These are phyloP conservation scores for Chlorophyllum brunneum DNA, from an alignment of 768 basidiomycete genomes.

Conservation along the genomic window DNA sequence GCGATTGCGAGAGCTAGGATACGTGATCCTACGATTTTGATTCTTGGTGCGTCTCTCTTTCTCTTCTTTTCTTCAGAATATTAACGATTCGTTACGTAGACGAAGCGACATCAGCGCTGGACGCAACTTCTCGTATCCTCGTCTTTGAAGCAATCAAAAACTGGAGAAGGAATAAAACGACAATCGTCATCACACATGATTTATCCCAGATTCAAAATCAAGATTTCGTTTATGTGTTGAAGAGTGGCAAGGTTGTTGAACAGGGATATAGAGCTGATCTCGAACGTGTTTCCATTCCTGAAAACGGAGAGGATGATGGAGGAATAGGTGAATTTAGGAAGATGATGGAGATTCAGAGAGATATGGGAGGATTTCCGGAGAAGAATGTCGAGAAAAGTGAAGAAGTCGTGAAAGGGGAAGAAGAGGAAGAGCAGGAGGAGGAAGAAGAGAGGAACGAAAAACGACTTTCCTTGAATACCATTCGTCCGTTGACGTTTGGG, in stretches of 20 bases:
- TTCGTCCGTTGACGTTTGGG: slow-evolving; percentile 61
- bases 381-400: slow-evolving; percentile 23
- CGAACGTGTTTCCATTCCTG: slow-evolving; percentile 32
- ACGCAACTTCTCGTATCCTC: slow-evolving; percentile 80
- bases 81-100: slow-evolving; percentile 50
- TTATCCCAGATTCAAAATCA: slow-evolving; percentile 68
- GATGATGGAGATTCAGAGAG: slow-evolving; percentile 59
- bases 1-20: slow-evolving; percentile 86
- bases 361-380: slow-evolving; percentile 47
- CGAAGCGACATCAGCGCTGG: slow-evolving; percentile 81
- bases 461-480: slow-evolving; percentile 37
- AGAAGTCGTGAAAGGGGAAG: slow-evolving; percentile 44
- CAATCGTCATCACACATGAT: slow-evolving; percentile 95
- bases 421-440: slow-evolving; percentile 33
- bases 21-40: slow-evolving; percentile 81
- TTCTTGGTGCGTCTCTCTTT: slow-evolving; percentile 67
- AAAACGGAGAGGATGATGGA: slow-evolving; percentile 17
- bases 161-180: slow-evolving; percentile 79
- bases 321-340: slow-evolving; percentile 62
- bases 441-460: slow-evolving; percentile 17
- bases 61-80: background rate
- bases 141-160: slow-evolving; percentile 69
- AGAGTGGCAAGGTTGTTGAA: slow-evolving; percentile 74
- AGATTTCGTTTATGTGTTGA: slow-evolving; percentile 94
- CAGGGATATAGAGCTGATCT: slow-evolving; percentile 85